These are phyloP conservation scores for Withania somnifera DNA, from an alignment of 305 asterid genomes.

Conservation along the genomic window DNA sequence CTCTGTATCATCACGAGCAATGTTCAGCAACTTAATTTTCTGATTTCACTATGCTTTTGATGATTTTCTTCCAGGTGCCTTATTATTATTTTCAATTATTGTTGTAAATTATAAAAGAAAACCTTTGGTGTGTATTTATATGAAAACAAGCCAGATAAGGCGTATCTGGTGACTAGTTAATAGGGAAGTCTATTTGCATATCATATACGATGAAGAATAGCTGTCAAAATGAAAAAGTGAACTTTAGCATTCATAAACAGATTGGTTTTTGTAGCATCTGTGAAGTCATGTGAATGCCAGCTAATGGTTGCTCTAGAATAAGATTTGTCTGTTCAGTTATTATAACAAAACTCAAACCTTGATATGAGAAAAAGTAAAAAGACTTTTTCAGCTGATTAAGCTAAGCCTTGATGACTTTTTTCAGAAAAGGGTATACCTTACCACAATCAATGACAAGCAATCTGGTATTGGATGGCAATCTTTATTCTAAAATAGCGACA, in stretches of 20 bases:
- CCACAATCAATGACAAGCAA: not conserved
- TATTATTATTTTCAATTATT: not conserved
- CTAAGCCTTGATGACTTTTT: not conserved
- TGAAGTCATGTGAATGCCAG: not conserved
- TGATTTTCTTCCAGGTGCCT: not conserved
- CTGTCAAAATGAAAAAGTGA: not conserved
- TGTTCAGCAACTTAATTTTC: not conserved
- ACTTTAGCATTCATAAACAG: not conserved
- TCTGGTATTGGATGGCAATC: not conserved
- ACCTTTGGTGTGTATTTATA: not conserved
- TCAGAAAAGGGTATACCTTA: too few relatives aligned
- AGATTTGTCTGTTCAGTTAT: not conserved
- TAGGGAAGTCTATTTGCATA: not conserved
- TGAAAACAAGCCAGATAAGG: not conserved
- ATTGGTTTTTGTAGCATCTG: not conserved
- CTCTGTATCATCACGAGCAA: not conserved
- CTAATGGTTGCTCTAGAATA: not conserved
- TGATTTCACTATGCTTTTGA: not conserved
- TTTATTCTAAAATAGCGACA: not conserved
- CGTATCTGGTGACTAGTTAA: not conserved
- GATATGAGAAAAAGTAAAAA: not conserved
- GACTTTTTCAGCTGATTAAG: not conserved
- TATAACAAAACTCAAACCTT: not conserved
- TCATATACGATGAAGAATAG: not conserved
- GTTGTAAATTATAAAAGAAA: not conserved